Conservation (phyloP, 345 rosid genomes). For the Physaria fendleri region DNA sequence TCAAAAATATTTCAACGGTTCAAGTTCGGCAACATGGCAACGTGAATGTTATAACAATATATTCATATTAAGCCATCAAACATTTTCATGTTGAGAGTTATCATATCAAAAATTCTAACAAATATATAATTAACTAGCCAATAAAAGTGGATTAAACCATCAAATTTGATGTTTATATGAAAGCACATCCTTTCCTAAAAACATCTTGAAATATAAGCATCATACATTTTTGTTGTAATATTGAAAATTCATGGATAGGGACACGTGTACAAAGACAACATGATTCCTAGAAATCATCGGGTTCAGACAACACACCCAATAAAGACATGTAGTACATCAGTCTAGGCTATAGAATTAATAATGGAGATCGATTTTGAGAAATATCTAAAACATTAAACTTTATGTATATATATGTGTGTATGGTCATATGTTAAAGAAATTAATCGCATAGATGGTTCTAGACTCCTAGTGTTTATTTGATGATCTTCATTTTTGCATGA, state of each 20-base stretch:
- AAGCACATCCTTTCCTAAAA: not conserved
- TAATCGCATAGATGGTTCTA: not conserved
- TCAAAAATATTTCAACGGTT: not conserved
- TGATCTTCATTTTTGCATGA: not conserved
- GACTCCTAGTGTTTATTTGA: not conserved
- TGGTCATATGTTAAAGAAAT: not conserved
- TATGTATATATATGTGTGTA: not conserved
- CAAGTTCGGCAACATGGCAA: not conserved
- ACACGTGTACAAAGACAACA: conserved; percentile 19
- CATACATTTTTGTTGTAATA: not conserved
- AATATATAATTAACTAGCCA: not conserved
- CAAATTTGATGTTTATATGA: not conserved
- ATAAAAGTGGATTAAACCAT: not conserved
- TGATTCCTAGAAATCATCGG: not conserved
- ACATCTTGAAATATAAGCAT: not conserved
- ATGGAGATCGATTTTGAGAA: conserved; percentile 5
- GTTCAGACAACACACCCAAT: conserved; percentile 24
- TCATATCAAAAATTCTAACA: not conserved
- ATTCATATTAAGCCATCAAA: too few species aligned
- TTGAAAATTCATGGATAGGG: not conserved
- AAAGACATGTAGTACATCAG: conserved; percentile 9
- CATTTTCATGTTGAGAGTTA: not conserved
- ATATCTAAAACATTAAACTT: too few species aligned
- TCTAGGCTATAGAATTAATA: conserved; percentile 4
- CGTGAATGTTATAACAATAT: too few species aligned